These are phyloP conservation scores for Carpinus viminea DNA, from an alignment of 306 rosid species.

Conservation along the genomic window DNA sequence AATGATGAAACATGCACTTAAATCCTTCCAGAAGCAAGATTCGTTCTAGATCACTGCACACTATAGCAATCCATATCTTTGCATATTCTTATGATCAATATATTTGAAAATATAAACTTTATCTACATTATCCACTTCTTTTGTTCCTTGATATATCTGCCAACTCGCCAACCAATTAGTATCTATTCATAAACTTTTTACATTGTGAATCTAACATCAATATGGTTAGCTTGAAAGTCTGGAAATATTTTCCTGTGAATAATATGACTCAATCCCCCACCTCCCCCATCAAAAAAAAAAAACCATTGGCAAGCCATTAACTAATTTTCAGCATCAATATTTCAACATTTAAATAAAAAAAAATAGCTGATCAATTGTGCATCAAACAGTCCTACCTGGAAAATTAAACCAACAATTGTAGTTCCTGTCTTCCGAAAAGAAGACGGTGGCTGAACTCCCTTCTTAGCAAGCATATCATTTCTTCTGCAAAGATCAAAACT, in stretches of 20 bases:
- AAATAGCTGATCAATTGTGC: neutral
- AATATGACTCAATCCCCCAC: neutral
- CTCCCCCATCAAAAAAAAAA: no score
- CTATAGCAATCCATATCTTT: neutral
- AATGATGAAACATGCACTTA: neutral
- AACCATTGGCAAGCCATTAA: neutral
- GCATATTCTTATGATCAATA: neutral
- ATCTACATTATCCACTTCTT: neutral
- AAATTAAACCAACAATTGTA: constrained; percentile 84
- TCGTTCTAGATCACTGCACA: neutral
- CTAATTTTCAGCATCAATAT: neutral
- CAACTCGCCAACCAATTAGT: neutral
- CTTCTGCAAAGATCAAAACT: constrained; percentile 88
- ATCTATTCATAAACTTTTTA: neutral
- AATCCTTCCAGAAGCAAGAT: neutral
- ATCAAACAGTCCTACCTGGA: constrained; percentile 46
- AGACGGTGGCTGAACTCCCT: constrained; percentile 60
- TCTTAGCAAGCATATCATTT: constrained; percentile 76
- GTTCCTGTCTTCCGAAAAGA: constrained; percentile 87
- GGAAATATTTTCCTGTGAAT: neutral
- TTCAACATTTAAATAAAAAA: neutral
- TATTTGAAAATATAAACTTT: neutral
- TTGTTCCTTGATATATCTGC: neutral
- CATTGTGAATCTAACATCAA: neutral
- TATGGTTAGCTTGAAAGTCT: neutral